A percentile compares a stretch with the other conserved stretches of the same genome.
phyloP scores from a whole-genome alignment of 148 eudicot genomes.

The Spergularia bocconei region DNA sequence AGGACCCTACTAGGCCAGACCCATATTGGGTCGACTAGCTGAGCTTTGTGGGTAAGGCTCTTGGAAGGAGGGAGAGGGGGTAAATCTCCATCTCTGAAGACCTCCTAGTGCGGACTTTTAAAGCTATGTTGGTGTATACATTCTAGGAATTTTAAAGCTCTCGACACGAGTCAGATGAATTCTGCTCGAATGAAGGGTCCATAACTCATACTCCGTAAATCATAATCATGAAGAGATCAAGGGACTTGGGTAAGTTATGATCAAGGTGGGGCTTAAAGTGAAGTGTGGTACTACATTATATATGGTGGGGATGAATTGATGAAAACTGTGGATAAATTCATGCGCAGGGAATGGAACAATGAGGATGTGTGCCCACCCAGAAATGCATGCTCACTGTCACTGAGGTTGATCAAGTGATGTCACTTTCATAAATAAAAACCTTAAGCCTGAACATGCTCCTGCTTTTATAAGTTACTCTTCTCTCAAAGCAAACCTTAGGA shows the following conservation, averaged over 20 bases:
- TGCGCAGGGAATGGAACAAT: slow-evolving; percentile 16
- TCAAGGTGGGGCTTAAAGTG: slow-evolving; percentile 12
- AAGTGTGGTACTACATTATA: background rate
- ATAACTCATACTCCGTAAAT: too few relatives aligned
- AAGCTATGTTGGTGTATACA: too few relatives aligned
- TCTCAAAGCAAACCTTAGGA: slow-evolving; percentile 13
- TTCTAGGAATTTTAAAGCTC: too few relatives aligned
- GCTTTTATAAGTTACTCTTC: slow-evolving; percentile 24
- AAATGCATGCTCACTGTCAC: slow-evolving; percentile 13
- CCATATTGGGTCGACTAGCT: too few relatives aligned
- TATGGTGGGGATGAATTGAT: slow-evolving; percentile 12
- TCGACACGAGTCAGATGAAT: too few relatives aligned
- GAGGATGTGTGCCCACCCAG: slow-evolving; percentile 22
- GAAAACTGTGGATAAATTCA: background rate
- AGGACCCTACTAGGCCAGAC: too few relatives aligned
- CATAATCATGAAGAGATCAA: too few relatives aligned
- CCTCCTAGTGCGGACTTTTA: too few relatives aligned
- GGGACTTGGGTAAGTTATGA: background rate
- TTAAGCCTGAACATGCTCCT: slow-evolving; percentile 10
- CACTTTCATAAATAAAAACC: slow-evolving; percentile 8
- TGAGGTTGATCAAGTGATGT: background rate
- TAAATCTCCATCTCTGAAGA: too few relatives aligned
- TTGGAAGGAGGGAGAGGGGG: too few relatives aligned
- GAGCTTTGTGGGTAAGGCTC: too few relatives aligned
- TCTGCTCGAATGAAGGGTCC: too few relatives aligned